phyloP scores from a whole-genome alignment of 441 rosid genomes.

The Adansonia grandidieri region DNA sequence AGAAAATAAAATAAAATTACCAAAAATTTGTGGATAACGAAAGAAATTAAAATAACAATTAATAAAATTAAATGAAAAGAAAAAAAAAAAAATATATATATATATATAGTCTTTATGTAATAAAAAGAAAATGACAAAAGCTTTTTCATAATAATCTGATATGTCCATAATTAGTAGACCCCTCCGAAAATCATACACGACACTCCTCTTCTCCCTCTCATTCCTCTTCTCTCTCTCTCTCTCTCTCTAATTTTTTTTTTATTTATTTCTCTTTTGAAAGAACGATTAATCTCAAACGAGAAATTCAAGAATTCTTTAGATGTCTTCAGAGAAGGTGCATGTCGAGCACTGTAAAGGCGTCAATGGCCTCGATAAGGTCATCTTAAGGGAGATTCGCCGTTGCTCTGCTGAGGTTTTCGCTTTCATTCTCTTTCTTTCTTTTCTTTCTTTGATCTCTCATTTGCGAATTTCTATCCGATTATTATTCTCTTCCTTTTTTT shows the following conservation, averaged over 20 bases:
- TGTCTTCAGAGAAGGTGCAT: slow-evolving; percentile 14
- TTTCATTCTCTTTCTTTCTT: background rate
- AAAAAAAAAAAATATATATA: background rate
- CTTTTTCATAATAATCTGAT: background rate
- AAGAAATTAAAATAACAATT: background rate
- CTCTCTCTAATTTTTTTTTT: too few species aligned
- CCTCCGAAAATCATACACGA: slow-evolving; percentile 9
- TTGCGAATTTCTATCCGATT: background rate
- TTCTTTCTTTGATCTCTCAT: background rate
- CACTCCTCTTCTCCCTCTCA: background rate
- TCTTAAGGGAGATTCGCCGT: slow-evolving; percentile 67
- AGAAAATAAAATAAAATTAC: background rate
- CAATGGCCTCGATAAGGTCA: slow-evolving; percentile 71
- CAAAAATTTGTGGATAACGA: background rate
- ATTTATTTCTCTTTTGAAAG: background rate
- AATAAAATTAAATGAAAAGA: background rate
- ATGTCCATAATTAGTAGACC: background rate
- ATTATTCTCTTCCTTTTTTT: background rate
- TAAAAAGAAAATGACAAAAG: background rate
- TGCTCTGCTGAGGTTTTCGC: slow-evolving; percentile 65
- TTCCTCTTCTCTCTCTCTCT: background rate
- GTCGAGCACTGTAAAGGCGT: slow-evolving; percentile 57
- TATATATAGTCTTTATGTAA: background rate
- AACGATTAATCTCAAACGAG: slow-evolving; percentile 6
- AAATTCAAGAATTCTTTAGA: slow-evolving; percentile 3